Percentiles rank a stretch among this genome's conserved stretches.
These are phyloP conservation scores for Mycena sp. DNA, from an alignment of 1,284 basidiomycete species.

Conservation along the genomic window DNA sequence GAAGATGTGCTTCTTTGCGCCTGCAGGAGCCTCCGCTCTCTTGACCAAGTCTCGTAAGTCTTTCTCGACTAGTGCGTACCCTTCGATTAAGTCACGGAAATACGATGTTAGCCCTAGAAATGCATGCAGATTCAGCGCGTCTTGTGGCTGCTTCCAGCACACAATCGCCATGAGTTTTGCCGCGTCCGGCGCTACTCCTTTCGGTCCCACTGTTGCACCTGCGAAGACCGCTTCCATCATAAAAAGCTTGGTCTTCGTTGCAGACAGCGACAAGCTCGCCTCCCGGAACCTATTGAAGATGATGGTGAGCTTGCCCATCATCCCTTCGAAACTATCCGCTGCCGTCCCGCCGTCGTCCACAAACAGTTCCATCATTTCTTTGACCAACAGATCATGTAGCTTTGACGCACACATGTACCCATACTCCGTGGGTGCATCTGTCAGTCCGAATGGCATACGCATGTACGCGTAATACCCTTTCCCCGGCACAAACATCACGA, in stretches of 20 bases:
- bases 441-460: constrained; percentile 30
- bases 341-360: constrained; percentile 44
- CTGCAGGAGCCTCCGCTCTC: constrained; percentile 31
- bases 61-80: constrained; percentile 39
- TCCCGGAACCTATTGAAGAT: constrained; percentile 37
- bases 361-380: constrained; percentile 41
- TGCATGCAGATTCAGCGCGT: constrained; percentile 36
- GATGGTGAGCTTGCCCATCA: constrained; percentile 31
- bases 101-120: constrained; percentile 39
- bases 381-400: constrained; percentile 4
- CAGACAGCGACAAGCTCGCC: constrained; percentile 40
- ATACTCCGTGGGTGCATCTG: constrained; percentile 51
- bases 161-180: constrained; percentile 46
- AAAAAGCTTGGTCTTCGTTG: constrained; percentile 44
- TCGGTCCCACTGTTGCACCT: constrained; percentile 39
- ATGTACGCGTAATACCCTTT: constrained; percentile 47
- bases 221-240: constrained; percentile 44
- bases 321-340: constrained; percentile 37
- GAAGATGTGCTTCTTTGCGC: too few species aligned
- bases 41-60: constrained; percentile 41
- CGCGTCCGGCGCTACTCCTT: constrained; percentile 43
- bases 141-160: constrained; percentile 42
- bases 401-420: constrained; percentile 31
- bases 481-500: constrained; percentile 50
- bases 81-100: constrained; percentile 40